A percentile compares a stretch with the other conserved stretches of the same genome.
These are phyloP conservation scores for Podospora australis DNA, from an alignment of 495 filamentous ascomycete genomes.

Conservation along the genomic window DNA sequence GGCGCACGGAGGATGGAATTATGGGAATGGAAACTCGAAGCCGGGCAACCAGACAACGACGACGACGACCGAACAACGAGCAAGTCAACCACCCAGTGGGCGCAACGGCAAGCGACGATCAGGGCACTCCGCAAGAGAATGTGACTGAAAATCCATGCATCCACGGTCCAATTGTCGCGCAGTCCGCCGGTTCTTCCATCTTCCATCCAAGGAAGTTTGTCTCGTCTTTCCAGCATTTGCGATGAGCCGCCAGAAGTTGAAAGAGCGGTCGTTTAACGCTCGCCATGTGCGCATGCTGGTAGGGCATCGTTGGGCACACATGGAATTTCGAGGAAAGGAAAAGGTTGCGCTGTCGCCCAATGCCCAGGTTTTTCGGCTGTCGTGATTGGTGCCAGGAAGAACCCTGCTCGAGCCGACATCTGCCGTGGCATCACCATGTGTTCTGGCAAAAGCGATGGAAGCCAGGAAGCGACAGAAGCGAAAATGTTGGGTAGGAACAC, in stretches of 20 bases:
- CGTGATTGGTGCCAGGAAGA: conserved; percentile 25
- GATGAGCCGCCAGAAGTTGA: background rate
- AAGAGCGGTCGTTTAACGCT: too few relatives aligned
- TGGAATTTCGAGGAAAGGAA: conserved; percentile 7
- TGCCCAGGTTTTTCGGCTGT: conserved; percentile 5
- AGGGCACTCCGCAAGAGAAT: background rate
- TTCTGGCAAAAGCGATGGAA: too few relatives aligned
- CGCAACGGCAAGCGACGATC: conserved; percentile 8
- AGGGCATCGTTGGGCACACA: conserved; percentile 27
- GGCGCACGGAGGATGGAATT: conserved; percentile 15
- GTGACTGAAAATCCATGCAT: conserved; percentile 6
- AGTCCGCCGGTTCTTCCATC: conserved; percentile 3
- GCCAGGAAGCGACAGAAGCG: conserved; percentile 3
- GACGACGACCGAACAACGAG: too few relatives aligned
- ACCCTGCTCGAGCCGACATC: conserved; percentile 7
- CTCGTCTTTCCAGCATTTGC: background rate
- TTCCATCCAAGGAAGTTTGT: background rate
- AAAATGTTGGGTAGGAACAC: conserved; percentile 22
- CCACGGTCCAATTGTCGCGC: conserved; percentile 1
- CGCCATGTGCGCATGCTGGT: too few relatives aligned
- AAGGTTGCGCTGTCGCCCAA: conserved; percentile 24
- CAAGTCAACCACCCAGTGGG: conserved; percentile 19
- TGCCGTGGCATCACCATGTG: conserved; percentile 14
- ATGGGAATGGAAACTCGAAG: too few relatives aligned
- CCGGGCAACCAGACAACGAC: too few relatives aligned